These are phyloP conservation scores for Xylaria sp. DNA, from an alignment of 2,329 filamentous ascomycete genomes.

Conservation along the genomic window DNA sequence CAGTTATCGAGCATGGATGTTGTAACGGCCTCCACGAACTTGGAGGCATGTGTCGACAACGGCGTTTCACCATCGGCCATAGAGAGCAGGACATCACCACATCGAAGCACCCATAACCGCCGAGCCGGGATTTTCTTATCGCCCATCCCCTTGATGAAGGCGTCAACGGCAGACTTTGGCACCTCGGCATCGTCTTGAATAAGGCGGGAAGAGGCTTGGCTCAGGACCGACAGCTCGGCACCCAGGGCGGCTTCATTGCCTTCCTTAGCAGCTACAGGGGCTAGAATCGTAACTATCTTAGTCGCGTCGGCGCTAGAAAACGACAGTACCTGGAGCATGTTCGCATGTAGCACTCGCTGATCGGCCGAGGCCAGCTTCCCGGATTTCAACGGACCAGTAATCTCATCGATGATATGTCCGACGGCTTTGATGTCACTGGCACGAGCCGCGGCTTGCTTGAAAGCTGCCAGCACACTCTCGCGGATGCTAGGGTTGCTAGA, in stretches of 20 bases:
- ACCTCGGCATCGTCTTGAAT: constrained; percentile 69
- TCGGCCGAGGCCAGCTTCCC: constrained; percentile 87
- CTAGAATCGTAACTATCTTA: constrained; percentile 73
- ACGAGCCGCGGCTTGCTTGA: constrained; percentile 70
- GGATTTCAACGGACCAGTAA: constrained; percentile 80
- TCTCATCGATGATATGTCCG: constrained; percentile 77
- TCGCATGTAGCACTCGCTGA: constrained; percentile 82
- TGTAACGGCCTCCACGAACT: constrained; percentile 64
- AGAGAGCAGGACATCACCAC: constrained; percentile 75
- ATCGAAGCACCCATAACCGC: constrained; percentile 80
- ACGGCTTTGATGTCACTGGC: constrained; percentile 64
- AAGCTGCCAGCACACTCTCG: constrained; percentile 77
- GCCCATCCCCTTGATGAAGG: constrained; percentile 80
- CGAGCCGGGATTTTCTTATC: constrained; percentile 86
- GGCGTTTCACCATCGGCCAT: constrained; percentile 57
- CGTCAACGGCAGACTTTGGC: constrained; percentile 73
- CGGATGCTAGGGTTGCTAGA: constrained; percentile 85
- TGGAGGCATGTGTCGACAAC: constrained; percentile 58
- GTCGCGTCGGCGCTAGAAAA: constrained; percentile 69
- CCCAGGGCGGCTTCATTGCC: constrained; percentile 85
- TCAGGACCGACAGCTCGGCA: constrained; percentile 78
- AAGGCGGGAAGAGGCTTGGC: constrained; percentile 70
- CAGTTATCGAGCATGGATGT: constrained; percentile 74
- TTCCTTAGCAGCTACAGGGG: constrained; percentile 79
- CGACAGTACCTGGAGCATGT: constrained; percentile 76